Evolutionary conservation across 2,329 filamentous ascomycete species (phyloP), one percentile per base, ranked within the genome.

Genomic region (Graphilbum fragrans): DNA sequence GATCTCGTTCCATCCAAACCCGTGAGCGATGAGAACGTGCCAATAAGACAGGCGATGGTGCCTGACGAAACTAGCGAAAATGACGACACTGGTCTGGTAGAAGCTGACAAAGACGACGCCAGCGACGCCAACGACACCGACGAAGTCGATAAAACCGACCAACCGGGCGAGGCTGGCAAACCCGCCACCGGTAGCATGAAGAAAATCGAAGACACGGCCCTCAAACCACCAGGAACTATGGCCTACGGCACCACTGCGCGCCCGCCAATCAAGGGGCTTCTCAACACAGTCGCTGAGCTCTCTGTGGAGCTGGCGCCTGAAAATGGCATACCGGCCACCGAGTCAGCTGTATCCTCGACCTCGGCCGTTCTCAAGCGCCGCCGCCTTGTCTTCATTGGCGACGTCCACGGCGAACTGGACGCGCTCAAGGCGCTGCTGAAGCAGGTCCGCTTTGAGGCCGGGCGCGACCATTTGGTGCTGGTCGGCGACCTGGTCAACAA

Each of bases 401-500:
- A 98, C 62, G 86, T 96, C 14, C 90, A 96, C 63, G 92, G 92
- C 38, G 92, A 92, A 66, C 76, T 76, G 50, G 58, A 72, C 12
- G 74, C 86, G 46, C 68, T 86, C 55, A 61, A 68, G 56, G 56
- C 67, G 16, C 68, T 96, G 12, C 70, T 96, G 21, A 57, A 70
- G 5, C 79, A 85, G 53, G 64, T 82, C 19, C 56, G 67, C 16
- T 90, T 86, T 59, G 59, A 80, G 45, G 56, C 47, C 29, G 41
- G 61, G 21, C 62, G 67, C 14, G 90, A 94, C 58, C 83, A 90
- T 54, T 62, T 94, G 32, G 67, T 94, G 18, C 68, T 90, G 36
- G 70, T 77, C 1, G 86, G 86, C 37, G 85, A 94, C 59, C 70
- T 90, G 56, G 72, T 96, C 51, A 80, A 80, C 55, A 94, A 94